Conservation (phyloP, 352 stramenopile genomes). For the Phytophthora pisi region DNA sequence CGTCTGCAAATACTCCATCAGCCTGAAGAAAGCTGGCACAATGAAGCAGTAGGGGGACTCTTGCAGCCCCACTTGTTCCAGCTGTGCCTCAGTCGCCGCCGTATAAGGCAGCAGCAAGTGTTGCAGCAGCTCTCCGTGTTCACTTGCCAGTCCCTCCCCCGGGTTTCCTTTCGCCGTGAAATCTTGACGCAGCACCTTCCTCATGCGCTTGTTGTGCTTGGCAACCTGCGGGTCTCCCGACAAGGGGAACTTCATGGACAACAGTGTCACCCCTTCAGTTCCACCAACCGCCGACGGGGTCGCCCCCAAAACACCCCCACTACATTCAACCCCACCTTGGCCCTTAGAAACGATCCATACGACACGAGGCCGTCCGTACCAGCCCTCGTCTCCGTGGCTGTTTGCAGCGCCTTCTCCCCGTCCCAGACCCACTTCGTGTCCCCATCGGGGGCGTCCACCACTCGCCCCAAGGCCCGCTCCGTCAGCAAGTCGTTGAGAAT, state of each 20-base stretch:
- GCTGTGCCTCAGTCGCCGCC: conserved; percentile 13
- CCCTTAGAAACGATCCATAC: conserved; percentile 68
- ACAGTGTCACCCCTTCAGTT: conserved; percentile 10
- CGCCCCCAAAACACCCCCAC: background rate
- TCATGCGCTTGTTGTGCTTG: conserved; percentile 68
- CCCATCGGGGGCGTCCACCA: conserved; percentile 24
- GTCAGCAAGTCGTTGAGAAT: conserved; percentile 83
- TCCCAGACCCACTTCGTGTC: conserved; percentile 56
- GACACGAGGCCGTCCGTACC: conserved; percentile 34
- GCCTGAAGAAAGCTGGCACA: conserved; percentile 65
- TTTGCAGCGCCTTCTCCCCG: conserved; percentile 31
- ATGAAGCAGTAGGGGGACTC: conserved; percentile 66
- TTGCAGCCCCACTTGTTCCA: conserved; percentile 41
- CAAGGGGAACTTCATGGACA: conserved; percentile 54
- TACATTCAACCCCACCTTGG: conserved; percentile 42
- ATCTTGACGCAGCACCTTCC: conserved; percentile 64
- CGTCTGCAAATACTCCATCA: conserved; percentile 59
- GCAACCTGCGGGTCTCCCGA: conserved; percentile 45
- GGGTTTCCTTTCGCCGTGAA: conserved; percentile 62
- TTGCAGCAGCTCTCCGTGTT: conserved; percentile 55
- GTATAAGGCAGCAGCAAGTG: conserved; percentile 49
- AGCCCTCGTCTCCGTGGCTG: background rate
- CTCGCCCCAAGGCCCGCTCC: conserved; percentile 51
- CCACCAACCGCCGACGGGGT: background rate
- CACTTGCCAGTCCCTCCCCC: conserved; percentile 48